Conservation (phyloP, 495 filamentous ascomycete species). For the Ascobolus immersus region DNA sequence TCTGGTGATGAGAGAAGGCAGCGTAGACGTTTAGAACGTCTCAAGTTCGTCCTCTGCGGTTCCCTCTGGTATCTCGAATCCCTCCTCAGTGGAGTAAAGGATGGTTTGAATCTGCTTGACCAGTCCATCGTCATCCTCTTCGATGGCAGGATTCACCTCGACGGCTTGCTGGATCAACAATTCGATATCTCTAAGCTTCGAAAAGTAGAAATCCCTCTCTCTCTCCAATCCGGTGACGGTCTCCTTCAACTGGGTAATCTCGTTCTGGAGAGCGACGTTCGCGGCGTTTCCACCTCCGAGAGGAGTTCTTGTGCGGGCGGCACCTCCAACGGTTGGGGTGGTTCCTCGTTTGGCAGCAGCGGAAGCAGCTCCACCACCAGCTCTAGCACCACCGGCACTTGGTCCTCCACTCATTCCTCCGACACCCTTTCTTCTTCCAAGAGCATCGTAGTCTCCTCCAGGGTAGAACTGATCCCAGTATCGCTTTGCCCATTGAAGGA, state of each 20-base stretch:
- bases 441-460: slow-evolving; percentile 83
- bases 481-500: slow-evolving; percentile 83
- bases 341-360: slow-evolving; percentile 39
- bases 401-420: slow-evolving; percentile 30
- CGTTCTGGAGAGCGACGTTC: slow-evolving; percentile 43
- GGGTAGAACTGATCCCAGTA: slow-evolving; percentile 98
- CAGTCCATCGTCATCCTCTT: slow-evolving; percentile 73
- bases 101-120: slow-evolving; percentile 88
- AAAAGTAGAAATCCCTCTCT: slow-evolving; percentile 96
- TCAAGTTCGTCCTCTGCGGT: slow-evolving; percentile 44
- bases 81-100: slow-evolving; percentile 88
- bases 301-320: slow-evolving; percentile 22
- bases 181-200: slow-evolving; percentile 91
- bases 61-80: slow-evolving; percentile 61
- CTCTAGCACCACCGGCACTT: slow-evolving; percentile 18
- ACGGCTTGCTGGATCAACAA: slow-evolving; percentile 73
- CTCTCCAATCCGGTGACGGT: slow-evolving; percentile 66
- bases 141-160: slow-evolving; percentile 68
- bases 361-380: slow-evolving; percentile 22
- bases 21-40: slow-evolving; percentile 39
- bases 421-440: slow-evolving; percentile 55
- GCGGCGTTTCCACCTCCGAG: slow-evolving; percentile 29
- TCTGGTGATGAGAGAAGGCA: too few relatives aligned
- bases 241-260: slow-evolving; percentile 64
- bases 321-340: slow-evolving; percentile 42